Evolutionary conservation across 176 grass and related monocot species (phyloP).

Genomic region (Rhipidocladum racemiflorum): DNA sequence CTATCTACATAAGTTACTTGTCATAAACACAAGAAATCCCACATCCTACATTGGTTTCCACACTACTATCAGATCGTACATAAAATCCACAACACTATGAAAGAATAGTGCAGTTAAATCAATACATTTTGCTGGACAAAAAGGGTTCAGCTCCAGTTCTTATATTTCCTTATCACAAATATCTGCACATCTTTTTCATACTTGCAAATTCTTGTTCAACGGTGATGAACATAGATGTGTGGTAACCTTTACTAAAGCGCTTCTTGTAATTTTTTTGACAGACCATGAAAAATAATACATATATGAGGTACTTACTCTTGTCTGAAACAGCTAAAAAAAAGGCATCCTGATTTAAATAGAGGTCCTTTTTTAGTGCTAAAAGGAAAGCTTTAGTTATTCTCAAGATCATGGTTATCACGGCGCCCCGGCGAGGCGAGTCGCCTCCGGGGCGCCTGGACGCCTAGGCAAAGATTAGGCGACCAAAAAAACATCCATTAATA

Average conservation of each 20-base stretch:
- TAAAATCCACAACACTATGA: neutral
- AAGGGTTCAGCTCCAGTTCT: neutral
- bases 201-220: neutral
- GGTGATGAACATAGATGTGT: neutral
- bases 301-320: constrained; percentile 3
- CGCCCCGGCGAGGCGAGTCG: no score
- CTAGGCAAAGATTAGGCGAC: no score
- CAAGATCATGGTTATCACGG: no score
- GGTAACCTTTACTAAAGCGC: neutral
- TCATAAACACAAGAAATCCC: constrained; percentile 1
- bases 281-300: neutral
- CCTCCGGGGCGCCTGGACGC: no score
- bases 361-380: neutral
- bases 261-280: neutral
- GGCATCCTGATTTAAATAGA: neutral
- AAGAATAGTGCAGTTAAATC: neutral
- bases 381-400: neutral
- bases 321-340: constrained; percentile 7
- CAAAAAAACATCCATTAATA: no score
- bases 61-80: neutral
- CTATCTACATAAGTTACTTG: neutral
- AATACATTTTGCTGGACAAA: neutral
- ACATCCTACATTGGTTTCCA: neutral
- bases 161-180: neutral
- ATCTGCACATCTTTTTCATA: neutral